Percentiles rank a stretch among this genome's conserved stretches.
phyloP scores from a whole-genome alignment of 257 asterid species.

The Cordia subcordata region DNA sequence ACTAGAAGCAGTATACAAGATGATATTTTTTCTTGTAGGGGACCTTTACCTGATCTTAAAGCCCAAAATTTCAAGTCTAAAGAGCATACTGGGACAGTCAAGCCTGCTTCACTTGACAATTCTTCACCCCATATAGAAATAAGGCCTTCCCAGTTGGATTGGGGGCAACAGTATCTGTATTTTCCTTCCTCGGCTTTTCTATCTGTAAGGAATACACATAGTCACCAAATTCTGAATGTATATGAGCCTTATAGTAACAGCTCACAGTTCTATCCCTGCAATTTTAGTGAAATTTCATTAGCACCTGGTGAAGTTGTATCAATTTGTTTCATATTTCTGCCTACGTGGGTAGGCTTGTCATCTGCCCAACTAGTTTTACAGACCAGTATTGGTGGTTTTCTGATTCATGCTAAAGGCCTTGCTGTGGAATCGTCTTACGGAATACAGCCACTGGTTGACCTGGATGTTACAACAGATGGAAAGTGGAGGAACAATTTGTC shows the following conservation, averaged over 20 bases:
- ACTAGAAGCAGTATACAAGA: constrained; percentile 12
- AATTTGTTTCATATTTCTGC: constrained; percentile 59
- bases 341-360: constrained; percentile 54
- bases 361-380: constrained; percentile 69
- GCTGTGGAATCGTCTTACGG: constrained; percentile 68
- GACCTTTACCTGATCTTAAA: constrained; percentile 26
- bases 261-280: constrained; percentile 83
- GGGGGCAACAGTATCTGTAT: constrained; percentile 61
- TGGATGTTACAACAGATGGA: constrained; percentile 52
- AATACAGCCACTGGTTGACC: constrained; percentile 39
- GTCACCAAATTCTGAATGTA: constrained; percentile 33
- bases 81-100: constrained; percentile 21
- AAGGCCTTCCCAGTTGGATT: constrained; percentile 53
- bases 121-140: constrained; percentile 58
- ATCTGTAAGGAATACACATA: constrained; percentile 51
- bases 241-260: constrained; percentile 60
- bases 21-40: constrained; percentile 34
- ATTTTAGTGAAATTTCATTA: constrained; percentile 49
- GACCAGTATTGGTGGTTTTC: constrained; percentile 80
- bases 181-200: constrained; percentile 54
- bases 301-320: constrained; percentile 72
- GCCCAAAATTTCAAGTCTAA: constrained; percentile 4
- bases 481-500: constrained; percentile 70
- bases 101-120: constrained; percentile 23
- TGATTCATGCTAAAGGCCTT: constrained; percentile 68